Percentiles rank a stretch among this genome's conserved stretches.
These are phyloP conservation scores for Porodaedalea pini DNA, from an alignment of 1,284 basidiomycete genomes.

Conservation along the genomic window DNA sequence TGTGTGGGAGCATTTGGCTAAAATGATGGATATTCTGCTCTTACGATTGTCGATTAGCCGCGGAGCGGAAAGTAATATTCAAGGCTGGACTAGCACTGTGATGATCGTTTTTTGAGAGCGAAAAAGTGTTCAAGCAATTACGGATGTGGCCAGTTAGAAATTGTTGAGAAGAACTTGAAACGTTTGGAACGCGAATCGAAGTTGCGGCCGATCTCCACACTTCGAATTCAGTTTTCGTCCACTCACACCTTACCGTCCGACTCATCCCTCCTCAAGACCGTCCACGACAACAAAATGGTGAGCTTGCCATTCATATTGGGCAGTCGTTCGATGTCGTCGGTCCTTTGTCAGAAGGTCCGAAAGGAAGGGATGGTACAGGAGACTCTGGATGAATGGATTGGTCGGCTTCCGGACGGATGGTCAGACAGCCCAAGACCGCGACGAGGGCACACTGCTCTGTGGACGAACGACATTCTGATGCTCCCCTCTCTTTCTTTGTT, in stretches of 20 bases:
- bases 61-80: too few species aligned
- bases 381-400: conserved; percentile 6
- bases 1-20: too few species aligned
- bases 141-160: too few species aligned
- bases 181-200: background rate
- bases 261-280: background rate
- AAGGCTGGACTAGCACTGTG: too few species aligned
- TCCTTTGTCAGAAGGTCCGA: background rate
- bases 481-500: background rate
- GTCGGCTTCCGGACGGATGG: background rate
- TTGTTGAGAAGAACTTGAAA: background rate
- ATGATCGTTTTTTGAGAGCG: too few species aligned
- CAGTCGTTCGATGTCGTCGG: background rate
- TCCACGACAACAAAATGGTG: conserved; percentile 13
- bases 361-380: background rate
- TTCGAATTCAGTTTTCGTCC: background rate
- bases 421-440: background rate
- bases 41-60: too few species aligned
- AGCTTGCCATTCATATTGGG: background rate
- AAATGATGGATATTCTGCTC: too few species aligned
- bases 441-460: too few species aligned
- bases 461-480: background rate
- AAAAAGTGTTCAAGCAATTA: too few species aligned
- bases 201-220: background rate
- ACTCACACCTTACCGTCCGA: background rate